Evolutionary conservation across 2,329 filamentous ascomycete genomes (phyloP).

Genomic region (Triangularia setosa): DNA sequence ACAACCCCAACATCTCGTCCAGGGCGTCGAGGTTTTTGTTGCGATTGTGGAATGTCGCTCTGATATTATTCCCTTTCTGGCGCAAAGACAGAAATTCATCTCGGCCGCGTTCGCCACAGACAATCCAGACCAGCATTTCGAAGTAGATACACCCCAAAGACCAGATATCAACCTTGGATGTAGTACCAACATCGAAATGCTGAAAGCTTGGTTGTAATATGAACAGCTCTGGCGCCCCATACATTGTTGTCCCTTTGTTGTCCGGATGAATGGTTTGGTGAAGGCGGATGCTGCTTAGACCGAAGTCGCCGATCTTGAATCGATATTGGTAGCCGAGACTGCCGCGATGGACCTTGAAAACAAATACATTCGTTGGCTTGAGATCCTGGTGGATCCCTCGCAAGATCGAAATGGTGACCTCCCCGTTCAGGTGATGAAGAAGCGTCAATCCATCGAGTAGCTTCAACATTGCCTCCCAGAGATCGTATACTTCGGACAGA

Average conservation of each 20-base stretch:
- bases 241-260: not conserved
- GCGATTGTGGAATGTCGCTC: not conserved
- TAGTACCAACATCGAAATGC: not conserved
- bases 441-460: not conserved
- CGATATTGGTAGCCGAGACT: not conserved
- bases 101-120: not conserved
- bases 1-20: not conserved
- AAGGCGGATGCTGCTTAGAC: not conserved
- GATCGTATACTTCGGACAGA: not conserved
- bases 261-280: not conserved
- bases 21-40: not conserved
- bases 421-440: not conserved
- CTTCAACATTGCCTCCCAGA: not conserved
- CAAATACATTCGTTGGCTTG: not conserved
- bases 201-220: not conserved
- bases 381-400: not conserved
- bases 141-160: not conserved
- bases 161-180: not conserved
- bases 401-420: not conserved
- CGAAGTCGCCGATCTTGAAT: slow-evolving; percentile 2
- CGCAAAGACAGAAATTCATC: not conserved
- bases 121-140: not conserved
- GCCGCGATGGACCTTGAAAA: not conserved
- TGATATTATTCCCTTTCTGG: too few relatives aligned
- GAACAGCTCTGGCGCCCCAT: not conserved